Percentiles rank a stretch among this genome's conserved stretches.
These are phyloP conservation scores for Penium margaritaceum DNA, from an alignment of 139 green algal genomes.

Conservation along the genomic window DNA sequence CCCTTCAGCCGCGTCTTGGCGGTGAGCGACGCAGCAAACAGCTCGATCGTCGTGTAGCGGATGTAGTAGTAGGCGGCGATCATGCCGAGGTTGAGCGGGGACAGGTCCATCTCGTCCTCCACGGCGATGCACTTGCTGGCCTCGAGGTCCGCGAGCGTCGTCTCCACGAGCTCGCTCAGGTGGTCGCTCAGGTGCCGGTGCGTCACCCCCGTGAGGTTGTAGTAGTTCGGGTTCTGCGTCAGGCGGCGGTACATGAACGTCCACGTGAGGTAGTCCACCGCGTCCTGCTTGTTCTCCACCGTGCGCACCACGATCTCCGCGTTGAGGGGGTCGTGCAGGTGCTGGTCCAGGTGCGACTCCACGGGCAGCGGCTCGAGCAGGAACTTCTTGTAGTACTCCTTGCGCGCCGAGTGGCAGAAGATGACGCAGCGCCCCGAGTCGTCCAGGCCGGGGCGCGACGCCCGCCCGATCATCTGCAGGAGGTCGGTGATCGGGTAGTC, in stretches of 20 bases:
- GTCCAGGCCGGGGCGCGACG: constrained; percentile 60
- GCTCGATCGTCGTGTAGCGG: constrained; percentile 91
- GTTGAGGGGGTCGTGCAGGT: constrained; percentile 57
- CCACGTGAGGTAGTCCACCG: constrained; percentile 92
- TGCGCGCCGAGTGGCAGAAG: constrained; percentile 80
- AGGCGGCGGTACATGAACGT: constrained; percentile 80
- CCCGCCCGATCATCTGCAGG: constrained; percentile 86
- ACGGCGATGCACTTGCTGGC: constrained; percentile 67
- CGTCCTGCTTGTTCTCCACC: constrained; percentile 62
- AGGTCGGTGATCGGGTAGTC: constrained; percentile 95
- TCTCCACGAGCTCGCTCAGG: constrained; percentile 91
- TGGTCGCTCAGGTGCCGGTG: constrained; percentile 96
- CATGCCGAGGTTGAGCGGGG: constrained; percentile 94
- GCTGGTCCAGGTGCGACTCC: constrained; percentile 73
- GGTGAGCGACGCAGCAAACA: constrained; percentile 74
- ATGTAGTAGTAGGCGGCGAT: constrained; percentile 96
- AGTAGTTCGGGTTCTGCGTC: constrained; percentile 88
- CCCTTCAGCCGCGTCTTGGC: constrained; percentile 89
- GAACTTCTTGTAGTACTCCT: constrained; percentile 98
- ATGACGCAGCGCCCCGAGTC: constrained; percentile 62
- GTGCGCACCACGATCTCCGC: constrained; percentile 50
- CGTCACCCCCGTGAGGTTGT: constrained; percentile 73
- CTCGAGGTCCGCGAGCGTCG: constrained; percentile 74
- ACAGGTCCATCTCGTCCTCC: constrained; percentile 91
- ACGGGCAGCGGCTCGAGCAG: constrained; percentile 97